Conservation (phyloP, 2,329 filamentous ascomycete species). For the Nothomitra cinnamomea region DNA sequence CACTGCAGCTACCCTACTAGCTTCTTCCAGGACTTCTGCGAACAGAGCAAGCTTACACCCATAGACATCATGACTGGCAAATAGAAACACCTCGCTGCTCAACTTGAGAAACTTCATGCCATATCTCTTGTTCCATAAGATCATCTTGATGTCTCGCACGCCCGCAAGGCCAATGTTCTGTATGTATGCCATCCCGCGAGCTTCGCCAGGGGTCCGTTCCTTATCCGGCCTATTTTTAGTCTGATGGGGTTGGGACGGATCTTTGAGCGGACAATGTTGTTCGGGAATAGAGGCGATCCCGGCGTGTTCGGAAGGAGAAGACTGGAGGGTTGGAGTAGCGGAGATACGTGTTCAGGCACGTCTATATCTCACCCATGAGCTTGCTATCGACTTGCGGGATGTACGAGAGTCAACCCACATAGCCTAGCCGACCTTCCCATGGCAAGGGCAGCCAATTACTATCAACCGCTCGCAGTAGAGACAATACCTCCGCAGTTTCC, state of each 20-base stretch:
- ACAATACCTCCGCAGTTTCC: conserved; percentile 23
- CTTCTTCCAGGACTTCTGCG: conserved; percentile 60
- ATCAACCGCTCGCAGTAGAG: conserved; percentile 59
- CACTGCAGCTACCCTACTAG: conserved; percentile 58
- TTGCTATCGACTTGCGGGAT: conserved; percentile 2
- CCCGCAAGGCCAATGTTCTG: conserved; percentile 67
- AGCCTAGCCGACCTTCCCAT: conserved; percentile 79
- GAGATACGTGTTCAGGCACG: conserved; percentile 84
- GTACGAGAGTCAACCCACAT: conserved; percentile 39
- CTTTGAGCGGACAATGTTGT: conserved; percentile 63
- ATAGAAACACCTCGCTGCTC: conserved; percentile 94
- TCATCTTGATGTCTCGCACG: conserved; percentile 62
- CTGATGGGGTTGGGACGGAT: conserved; percentile 63
- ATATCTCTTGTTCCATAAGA: conserved; percentile 83
- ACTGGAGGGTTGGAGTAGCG: conserved; percentile 66
- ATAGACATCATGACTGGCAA: conserved; percentile 74
- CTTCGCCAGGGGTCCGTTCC: conserved; percentile 45
- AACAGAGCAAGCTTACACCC: conserved; percentile 77
- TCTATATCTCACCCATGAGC: conserved; percentile 29
- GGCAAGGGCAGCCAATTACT: conserved; percentile 71
- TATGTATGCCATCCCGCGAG: conserved; percentile 54
- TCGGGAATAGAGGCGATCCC: conserved; percentile 82
- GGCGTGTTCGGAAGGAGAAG: conserved; percentile 81
- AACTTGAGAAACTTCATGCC: conserved; percentile 84
- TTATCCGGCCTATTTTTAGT: conserved; percentile 79